Evolutionary conservation across 78 protist species (phyloP), one percentile per base, ranked within the genome.

Genomic region (Cavenderia fasciculata): DNA sequence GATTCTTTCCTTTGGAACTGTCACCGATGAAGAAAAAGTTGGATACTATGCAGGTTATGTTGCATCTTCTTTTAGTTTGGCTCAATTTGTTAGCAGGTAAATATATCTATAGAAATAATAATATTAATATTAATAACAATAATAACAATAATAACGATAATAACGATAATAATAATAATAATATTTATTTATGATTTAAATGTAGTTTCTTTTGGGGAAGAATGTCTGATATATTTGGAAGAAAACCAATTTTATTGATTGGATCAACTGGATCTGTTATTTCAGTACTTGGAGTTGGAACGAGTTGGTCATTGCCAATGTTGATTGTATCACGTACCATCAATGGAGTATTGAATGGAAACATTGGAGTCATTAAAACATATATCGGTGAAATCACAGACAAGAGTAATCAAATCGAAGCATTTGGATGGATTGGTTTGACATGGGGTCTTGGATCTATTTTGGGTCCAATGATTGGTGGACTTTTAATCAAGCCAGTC

Each of bases 201-300:
- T n/a, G n/a, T n/a, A n/a, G 65, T 31, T 82, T 82, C 27, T 82
- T 82, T 33, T 82, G 90, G 90, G 90, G 90, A 36, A 61, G 68
- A 21, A 68, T 82, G 90, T n/a, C 56, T 19, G 90, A 82, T 29
- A 65, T 11, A 34, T 59, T 25, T 56, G 90, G 90, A 21, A 29
- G 90, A 21, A 82, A 82, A 43, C 90, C 90, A 36, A 82, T 82
- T 57, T 19, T 82, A 25, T 2, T 82, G 10, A 56, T 82, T 27
- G 90, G 90, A 14, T 51, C 43, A 4, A 1, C 57, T n/a, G 90
- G 90, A 5, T 82, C 90, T 0, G 31, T 82, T 3, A 56, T 82
- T 1, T 82, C 90, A 21, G 54, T 43, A 10, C 0, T 82, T 14
- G 61, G 51, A 19, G 56, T 82, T 19, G 90, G 90, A 10, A 51